These are phyloP conservation scores for Sporothrix protearum DNA, from an alignment of 2,329 filamentous ascomycete species.

Conservation along the genomic window DNA sequence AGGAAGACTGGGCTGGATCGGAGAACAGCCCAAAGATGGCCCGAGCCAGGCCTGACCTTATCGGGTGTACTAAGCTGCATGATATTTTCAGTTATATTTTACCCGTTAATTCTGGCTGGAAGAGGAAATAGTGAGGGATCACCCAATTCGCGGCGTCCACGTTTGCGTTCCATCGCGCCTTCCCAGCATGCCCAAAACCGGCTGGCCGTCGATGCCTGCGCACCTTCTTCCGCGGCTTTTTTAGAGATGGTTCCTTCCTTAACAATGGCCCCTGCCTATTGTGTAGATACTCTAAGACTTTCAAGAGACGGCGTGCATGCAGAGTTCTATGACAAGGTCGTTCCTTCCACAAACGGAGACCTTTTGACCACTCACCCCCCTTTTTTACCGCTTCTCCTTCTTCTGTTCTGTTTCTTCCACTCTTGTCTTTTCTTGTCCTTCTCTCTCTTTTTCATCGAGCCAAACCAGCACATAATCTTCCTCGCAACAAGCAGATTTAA, in stretches of 20 bases:
- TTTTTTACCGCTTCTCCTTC: background rate
- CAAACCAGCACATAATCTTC: background rate
- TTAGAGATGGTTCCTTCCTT: background rate
- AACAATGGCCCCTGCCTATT: slow-evolving; percentile 3
- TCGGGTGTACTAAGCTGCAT: background rate
- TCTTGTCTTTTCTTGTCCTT: background rate
- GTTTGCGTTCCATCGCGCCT: slow-evolving; percentile 31
- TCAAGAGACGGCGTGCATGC: background rate
- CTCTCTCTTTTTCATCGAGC: background rate
- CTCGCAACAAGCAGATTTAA: background rate
- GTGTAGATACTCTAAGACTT: background rate
- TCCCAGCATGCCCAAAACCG: slow-evolving; percentile 13
- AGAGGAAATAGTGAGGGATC: background rate
- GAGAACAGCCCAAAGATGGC: background rate
- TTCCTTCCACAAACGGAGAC: background rate
- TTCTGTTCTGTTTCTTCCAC: background rate
- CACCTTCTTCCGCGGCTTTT: slow-evolving; percentile 4
- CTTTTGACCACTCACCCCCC: background rate
- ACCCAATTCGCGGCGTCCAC: slow-evolving; percentile 19
- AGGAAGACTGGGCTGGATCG: background rate
- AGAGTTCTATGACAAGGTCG: background rate
- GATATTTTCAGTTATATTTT: no score
- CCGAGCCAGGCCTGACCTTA: background rate
- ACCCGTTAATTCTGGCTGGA: background rate
- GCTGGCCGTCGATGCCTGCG: background rate